A percentile compares a stretch with the other conserved stretches of the same genome.
Evolutionary conservation across 495 filamentous ascomycete genomes (phyloP).

Genomic region (Hypoxylon subgilvum): DNA sequence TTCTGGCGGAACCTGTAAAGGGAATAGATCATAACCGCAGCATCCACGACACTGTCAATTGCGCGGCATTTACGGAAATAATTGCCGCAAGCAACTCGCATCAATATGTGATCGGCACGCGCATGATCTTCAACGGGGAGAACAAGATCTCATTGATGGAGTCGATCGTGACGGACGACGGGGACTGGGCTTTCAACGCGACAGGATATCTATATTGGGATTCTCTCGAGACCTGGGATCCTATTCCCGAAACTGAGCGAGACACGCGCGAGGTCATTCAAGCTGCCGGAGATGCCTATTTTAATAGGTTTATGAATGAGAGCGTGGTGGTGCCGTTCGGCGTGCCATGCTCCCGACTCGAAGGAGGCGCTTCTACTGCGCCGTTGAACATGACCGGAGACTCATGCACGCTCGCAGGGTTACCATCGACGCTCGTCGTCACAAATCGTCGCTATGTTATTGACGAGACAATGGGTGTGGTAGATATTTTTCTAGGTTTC

Average conservation of each 20-base stretch:
- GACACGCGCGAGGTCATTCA: constrained; percentile 43
- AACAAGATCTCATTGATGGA: constrained; percentile 45
- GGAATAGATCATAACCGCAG: constrained; percentile 49
- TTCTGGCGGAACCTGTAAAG: constrained; percentile 43
- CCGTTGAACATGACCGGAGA: constrained; percentile 36
- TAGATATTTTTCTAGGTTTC: constrained; percentile 48
- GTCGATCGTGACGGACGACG: constrained; percentile 45
- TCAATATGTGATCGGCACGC: constrained; percentile 51
- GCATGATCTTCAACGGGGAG: constrained; percentile 41
- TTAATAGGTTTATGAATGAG: constrained; percentile 45
- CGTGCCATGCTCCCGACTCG: constrained; percentile 44
- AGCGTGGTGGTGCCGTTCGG: constrained; percentile 45
- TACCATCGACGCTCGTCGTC: constrained; percentile 44
- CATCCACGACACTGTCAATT: constrained; percentile 47
- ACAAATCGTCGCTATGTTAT: constrained; percentile 49
- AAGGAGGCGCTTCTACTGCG: constrained; percentile 48
- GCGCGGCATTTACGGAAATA: constrained; percentile 51
- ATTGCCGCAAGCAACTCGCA: constrained; percentile 40
- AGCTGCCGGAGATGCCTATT: constrained; percentile 47
- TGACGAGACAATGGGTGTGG: constrained; percentile 46
- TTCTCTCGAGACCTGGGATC: constrained; percentile 46
- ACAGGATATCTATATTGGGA: constrained; percentile 43
- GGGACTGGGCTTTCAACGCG: constrained; percentile 53
- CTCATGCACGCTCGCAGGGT: constrained; percentile 41
- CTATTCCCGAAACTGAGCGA: constrained; percentile 37